Conservation (phyloP, 345 rosid species). For the Rhizophora mangle region DNA sequence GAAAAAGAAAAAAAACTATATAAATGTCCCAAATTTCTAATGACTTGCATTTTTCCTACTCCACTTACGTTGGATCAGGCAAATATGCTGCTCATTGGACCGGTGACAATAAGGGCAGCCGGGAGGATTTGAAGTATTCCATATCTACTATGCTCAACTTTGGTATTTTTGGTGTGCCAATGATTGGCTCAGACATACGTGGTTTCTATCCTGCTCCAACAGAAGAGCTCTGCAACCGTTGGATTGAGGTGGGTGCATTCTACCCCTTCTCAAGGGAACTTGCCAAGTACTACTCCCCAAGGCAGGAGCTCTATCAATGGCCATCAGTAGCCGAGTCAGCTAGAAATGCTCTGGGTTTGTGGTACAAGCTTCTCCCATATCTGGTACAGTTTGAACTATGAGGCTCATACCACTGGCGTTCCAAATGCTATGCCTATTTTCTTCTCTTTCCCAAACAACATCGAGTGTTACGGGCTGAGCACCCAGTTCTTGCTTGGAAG, state of each 20-base stretch:
- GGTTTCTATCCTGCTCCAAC: constrained; percentile 92
- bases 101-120: constrained; percentile 87
- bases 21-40: no score
- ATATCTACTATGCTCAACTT: constrained; percentile 86
- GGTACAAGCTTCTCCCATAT: constrained; percentile 80
- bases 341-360: constrained; percentile 92
- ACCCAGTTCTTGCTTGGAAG: constrained; percentile 89
- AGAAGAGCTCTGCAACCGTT: constrained; percentile 93
- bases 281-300: constrained; percentile 83
- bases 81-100: constrained; percentile 97
- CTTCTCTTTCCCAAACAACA: constrained; percentile 77
- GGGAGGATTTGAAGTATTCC: constrained; percentile 85
- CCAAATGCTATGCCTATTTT: constrained; percentile 94
- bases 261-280: constrained; percentile 97
- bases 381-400: constrained; percentile 75
- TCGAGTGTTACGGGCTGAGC: constrained; percentile 65
- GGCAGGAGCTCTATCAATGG: constrained; percentile 99
- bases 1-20: no score
- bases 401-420: constrained; percentile 73
- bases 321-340: constrained; percentile 72
- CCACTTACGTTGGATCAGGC: constrained; percentile 90
- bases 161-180: constrained; percentile 88
- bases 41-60: constrained; percentile 6
- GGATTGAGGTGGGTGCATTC: constrained; percentile 95
- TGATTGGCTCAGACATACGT: constrained; percentile 96